Evolutionary conservation across 768 basidiomycete species (phyloP), one percentile per base, ranked within the genome.

Genomic region (Chalciporus piperatus): DNA sequence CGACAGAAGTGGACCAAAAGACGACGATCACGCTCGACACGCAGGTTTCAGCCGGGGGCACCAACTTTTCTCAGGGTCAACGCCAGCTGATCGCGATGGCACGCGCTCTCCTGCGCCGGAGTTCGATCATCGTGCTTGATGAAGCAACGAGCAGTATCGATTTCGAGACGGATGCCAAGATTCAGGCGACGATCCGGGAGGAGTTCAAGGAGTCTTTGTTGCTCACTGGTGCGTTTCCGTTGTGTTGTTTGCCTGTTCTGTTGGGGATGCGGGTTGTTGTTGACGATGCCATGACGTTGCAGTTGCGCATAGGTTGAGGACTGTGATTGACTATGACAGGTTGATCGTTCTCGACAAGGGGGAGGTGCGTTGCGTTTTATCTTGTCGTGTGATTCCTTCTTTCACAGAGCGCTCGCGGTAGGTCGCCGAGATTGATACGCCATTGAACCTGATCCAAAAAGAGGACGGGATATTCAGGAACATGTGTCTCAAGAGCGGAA

Each of bases 11-110:
- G 3, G 87, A 88, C 19, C 48, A 60, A 27, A 86, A 80, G 62
- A 76, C 74, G 1, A 72, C 73, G 0, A 72, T 95, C 25, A 76
- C 81, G 1, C 75, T 96, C 4, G 83, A 89, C 17, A 89, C 87
- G 0, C 83, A 87, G 53, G 87, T 96, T 9, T 90, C 90, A 1
- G 77, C 89, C 1, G 92, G 92, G 0, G 93, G 93, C 0, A 77
- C 83, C 27, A 96, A 97, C 72, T 95, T 97, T 68, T 94, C 90
- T 1, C 90, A 93, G 52, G 94, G 95, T 10, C 93, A 98, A 64
- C 69, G 92, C 10, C 94, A 98, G 60, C 72, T 92, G 14, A 87
- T 93, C 47, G 86, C 89, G 1, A 87, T 92, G 86, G 91, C 90
- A 0, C 79, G 91, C 6, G 89, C 91, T 0, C 72, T 92, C 19